Base-by-base conservation (phyloP, 1,139 yeast species). In the Hansenula sp. region DNA sequence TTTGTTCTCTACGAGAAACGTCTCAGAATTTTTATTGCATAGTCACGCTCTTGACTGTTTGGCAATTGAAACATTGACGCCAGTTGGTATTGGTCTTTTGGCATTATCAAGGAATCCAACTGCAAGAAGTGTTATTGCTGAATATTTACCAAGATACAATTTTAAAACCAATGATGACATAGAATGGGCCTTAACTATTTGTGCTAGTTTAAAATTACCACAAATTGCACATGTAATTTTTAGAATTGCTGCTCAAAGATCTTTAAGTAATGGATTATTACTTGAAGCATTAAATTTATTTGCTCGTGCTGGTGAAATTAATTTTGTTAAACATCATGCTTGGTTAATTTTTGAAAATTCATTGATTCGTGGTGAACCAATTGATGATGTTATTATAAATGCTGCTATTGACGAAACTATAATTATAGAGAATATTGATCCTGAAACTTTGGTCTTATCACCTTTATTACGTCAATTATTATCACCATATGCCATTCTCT, bases 111-210 rank as follows among this genome's bases (percentile, higher is more conserved):
- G 66, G 22, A 63, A 62, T 24, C 55, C 62, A n/a, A 62, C 60
- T 20, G 60, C 78, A 24, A 65, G 72, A 46, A 67, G 68, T 35
- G 72, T 77, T 1, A 69, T 87, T 30, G 74, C 79, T 3, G 79
- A 78, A 40, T 70, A 75, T 41, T 64, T 87, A 29, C 89, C 90
- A n/a, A 64, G 62, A 10, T 82, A 71, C 53, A 68, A 77, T 31
- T 78, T 79, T 52, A 64, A 71, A 37, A 75, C 81, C 8, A 82
- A 81, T 51, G 92, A 83, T 53, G 95, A 86, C 52, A 69, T 83
- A 47, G 94, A 85, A 57, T 85, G 95, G 94, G 77, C 83, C 25
- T 64, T 86, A 39, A 75, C 86, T 1, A 68, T 75, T 31, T 70
- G 74, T 64, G 68, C 77, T 2, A 63, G 70, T 41, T 60, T 75